Evolutionary conservation across 148 eudicot genomes (phyloP).

Genomic region (Rhododendron vialii): DNA sequence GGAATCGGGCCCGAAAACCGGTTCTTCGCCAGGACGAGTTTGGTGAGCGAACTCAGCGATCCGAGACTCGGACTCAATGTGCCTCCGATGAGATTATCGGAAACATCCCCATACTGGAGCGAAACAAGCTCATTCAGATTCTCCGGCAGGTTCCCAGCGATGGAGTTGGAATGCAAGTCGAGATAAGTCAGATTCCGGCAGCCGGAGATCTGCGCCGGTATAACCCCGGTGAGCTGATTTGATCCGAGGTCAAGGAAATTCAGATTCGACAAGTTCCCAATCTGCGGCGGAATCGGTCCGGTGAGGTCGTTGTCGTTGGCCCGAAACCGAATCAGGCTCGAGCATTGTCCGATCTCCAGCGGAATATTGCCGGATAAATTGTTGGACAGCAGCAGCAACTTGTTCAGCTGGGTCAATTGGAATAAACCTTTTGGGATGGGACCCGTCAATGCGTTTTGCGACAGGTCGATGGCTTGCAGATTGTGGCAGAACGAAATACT

Average conservation of each 20-base stretch:
- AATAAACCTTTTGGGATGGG: slow-evolving; percentile 65
- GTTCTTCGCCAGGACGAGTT: slow-evolving; percentile 59
- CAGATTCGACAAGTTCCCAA: slow-evolving; percentile 61
- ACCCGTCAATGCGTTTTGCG: slow-evolving; percentile 65
- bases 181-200: slow-evolving; percentile 78
- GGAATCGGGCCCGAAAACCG: slow-evolving; percentile 65
- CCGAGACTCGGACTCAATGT: slow-evolving; percentile 45
- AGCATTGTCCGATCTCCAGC: slow-evolving; percentile 66
- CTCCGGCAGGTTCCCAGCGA: slow-evolving; percentile 56
- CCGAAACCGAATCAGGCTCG: slow-evolving; percentile 66
- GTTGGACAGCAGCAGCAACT: slow-evolving; percentile 63
- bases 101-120: slow-evolving; percentile 68
- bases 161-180: slow-evolving; percentile 75
- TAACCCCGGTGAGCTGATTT: slow-evolving; percentile 55
- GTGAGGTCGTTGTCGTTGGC: slow-evolving; percentile 55
- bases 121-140: slow-evolving; percentile 39
- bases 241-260: slow-evolving; percentile 76
- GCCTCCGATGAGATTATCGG: slow-evolving; percentile 66
- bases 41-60: slow-evolving; percentile 68
- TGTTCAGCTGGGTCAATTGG: slow-evolving; percentile 56
- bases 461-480: slow-evolving; percentile 69
- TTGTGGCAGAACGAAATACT: slow-evolving; percentile 45
- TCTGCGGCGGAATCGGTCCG: slow-evolving; percentile 62
- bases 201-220: slow-evolving; percentile 62
- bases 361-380: slow-evolving; percentile 68